These are phyloP conservation scores for Entonaema liquescens DNA, from an alignment of 495 filamentous ascomycete species.

Conservation along the genomic window DNA sequence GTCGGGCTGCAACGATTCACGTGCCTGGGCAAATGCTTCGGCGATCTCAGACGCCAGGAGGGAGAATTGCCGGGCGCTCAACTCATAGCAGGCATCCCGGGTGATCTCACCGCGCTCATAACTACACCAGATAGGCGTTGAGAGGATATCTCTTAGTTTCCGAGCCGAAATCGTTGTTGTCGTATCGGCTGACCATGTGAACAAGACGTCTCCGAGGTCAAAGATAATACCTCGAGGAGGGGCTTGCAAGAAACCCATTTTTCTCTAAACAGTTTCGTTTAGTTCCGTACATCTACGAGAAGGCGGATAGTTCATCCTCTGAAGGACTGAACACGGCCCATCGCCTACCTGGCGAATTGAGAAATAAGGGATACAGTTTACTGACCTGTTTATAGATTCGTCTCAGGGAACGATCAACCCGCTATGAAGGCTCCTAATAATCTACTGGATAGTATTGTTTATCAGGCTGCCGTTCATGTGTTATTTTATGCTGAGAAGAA, in stretches of 20 bases:
- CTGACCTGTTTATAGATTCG: neutral
- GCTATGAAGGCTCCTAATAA: neutral
- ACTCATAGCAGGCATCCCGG: slow-evolving; percentile 24
- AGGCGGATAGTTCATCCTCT: neutral
- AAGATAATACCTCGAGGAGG: neutral
- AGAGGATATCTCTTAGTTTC: slow-evolving; percentile 14
- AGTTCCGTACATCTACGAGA: neutral
- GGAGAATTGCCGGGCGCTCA: neutral
- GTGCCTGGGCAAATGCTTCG: neutral
- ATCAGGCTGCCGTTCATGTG: neutral
- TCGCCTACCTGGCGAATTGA: neutral
- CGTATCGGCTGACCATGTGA: neutral
- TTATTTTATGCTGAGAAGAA: neutral
- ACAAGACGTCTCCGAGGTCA: neutral
- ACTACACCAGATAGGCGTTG: slow-evolving; percentile 21
- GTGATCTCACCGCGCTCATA: slow-evolving; percentile 34
- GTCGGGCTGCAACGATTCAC: neutral
- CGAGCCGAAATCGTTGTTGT: neutral
- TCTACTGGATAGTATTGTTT: neutral
- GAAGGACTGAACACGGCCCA: neutral
- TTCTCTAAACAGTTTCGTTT: neutral
- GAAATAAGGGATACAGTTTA: neutral
- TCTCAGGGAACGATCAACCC: neutral
- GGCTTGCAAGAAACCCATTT: neutral
- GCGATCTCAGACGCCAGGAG: neutral